These are phyloP conservation scores for Colletotrichum chrysophilum DNA, from an alignment of 2,329 filamentous ascomycete species.

Conservation along the genomic window DNA sequence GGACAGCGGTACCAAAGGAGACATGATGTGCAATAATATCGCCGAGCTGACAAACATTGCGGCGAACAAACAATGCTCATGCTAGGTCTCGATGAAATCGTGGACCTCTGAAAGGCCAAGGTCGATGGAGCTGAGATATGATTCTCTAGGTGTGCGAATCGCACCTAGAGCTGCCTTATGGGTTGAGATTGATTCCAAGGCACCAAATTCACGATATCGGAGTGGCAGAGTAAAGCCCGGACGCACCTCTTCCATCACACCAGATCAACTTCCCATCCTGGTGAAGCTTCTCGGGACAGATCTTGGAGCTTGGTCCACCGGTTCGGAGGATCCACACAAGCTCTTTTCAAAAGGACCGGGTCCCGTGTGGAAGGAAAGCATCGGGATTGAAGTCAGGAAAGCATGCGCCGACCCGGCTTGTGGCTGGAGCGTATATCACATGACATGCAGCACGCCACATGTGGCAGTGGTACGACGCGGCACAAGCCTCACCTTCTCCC, in stretches of 20 bases:
- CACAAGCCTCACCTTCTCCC: background rate
- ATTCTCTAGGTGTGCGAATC: background rate
- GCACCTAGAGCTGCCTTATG: background rate
- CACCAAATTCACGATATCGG: background rate
- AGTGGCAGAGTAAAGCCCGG: background rate
- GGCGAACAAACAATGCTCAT: background rate
- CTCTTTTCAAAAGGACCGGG: constrained; percentile 1
- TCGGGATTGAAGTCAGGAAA: background rate
- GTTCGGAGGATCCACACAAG: constrained; percentile 12
- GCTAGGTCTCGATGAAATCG: background rate
- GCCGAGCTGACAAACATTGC: background rate
- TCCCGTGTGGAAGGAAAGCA: background rate
- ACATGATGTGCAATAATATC: background rate
- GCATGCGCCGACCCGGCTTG: background rate
- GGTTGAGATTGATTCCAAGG: background rate
- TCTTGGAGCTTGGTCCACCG: constrained; percentile 10
- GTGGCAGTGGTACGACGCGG: background rate
- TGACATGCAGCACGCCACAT: background rate
- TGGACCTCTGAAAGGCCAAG: background rate
- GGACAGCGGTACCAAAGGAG: background rate
- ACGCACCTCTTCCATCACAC: background rate
- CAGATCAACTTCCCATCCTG: background rate
- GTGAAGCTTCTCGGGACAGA: background rate
- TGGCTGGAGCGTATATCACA: background rate
- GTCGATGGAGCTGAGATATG: background rate